phyloP scores from a whole-genome alignment of 768 basidiomycete genomes.

The Favolaschia claudopus region DNA sequence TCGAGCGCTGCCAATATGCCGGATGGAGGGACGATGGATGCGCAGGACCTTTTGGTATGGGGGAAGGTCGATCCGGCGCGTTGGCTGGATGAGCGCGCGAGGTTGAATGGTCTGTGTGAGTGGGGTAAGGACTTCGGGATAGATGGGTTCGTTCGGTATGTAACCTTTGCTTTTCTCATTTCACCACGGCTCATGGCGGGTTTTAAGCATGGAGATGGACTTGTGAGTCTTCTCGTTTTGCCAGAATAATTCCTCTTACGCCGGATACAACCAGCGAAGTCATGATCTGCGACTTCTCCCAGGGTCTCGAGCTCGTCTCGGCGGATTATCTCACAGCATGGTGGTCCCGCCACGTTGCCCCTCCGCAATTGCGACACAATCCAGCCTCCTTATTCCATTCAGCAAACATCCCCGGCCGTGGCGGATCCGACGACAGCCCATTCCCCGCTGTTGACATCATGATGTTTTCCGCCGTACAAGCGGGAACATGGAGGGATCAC shows the following conservation, averaged over 20 bases:
- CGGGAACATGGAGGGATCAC: conserved; percentile 40
- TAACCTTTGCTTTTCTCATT: background rate
- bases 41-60: conserved; percentile 57
- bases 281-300: conserved; percentile 42
- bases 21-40: conserved; percentile 51
- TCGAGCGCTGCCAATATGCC: conserved; percentile 53
- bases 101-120: conserved; percentile 48
- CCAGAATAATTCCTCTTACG: background rate
- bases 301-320: conserved; percentile 36
- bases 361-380: background rate
- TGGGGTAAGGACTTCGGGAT: conserved; percentile 53
- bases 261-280: conserved; percentile 40
- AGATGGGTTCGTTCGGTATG: conserved; percentile 55
- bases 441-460: conserved; percentile 10
- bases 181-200: background rate
- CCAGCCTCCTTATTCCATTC: too few species aligned
- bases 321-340: conserved; percentile 21
- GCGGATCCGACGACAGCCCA: conserved; percentile 17
- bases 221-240: conserved; percentile 40
- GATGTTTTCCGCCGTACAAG: conserved; percentile 10
- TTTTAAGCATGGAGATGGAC: conserved; percentile 30
- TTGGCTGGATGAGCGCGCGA: conserved; percentile 35
- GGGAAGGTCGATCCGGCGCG: conserved; percentile 37
- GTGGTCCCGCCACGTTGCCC: background rate
- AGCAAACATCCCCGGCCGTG: too few species aligned